These are phyloP conservation scores for Antrodiella citrinella DNA, from an alignment of 768 basidiomycete species.

Conservation along the genomic window DNA sequence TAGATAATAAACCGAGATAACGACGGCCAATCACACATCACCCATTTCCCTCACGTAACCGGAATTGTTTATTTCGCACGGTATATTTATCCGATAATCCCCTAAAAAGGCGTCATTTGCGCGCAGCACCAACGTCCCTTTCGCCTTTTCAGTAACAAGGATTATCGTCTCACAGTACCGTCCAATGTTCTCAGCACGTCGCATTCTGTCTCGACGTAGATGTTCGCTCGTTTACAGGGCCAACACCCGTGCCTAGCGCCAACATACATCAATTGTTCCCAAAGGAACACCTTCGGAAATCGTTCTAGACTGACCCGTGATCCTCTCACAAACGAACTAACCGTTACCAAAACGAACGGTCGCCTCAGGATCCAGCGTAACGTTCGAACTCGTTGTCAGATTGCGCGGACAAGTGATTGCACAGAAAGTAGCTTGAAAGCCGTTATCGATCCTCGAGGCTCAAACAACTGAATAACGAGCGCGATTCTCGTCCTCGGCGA, in stretches of 20 bases:
- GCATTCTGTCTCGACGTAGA: not conserved
- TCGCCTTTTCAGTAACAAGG: no score
- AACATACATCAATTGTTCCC: not conserved
- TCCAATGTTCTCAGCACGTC: not conserved
- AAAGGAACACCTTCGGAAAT: not conserved
- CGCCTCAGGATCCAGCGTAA: no score
- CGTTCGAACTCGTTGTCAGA: no score
- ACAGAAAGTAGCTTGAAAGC: not conserved
- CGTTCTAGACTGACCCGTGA: not conserved
- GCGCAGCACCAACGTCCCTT: no score
- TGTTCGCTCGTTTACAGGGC: not conserved
- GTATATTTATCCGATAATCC: not conserved
- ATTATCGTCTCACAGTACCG: no score
- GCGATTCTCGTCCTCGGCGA: no score
- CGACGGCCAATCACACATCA: slow-evolving; percentile 7
- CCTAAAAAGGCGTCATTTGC: no score
- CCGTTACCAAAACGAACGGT: no score
- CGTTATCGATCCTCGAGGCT: not conserved
- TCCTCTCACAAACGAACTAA: not conserved
- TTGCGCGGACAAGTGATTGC: no score
- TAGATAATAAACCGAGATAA: slow-evolving; percentile 21
- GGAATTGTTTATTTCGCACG: not conserved
- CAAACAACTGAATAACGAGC: not conserved
- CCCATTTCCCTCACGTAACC: slow-evolving; percentile 9
- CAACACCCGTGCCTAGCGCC: not conserved